phyloP scores from a whole-genome alignment of 495 filamentous ascomycete species.

The Diplogelasinospora grovesii region DNA sequence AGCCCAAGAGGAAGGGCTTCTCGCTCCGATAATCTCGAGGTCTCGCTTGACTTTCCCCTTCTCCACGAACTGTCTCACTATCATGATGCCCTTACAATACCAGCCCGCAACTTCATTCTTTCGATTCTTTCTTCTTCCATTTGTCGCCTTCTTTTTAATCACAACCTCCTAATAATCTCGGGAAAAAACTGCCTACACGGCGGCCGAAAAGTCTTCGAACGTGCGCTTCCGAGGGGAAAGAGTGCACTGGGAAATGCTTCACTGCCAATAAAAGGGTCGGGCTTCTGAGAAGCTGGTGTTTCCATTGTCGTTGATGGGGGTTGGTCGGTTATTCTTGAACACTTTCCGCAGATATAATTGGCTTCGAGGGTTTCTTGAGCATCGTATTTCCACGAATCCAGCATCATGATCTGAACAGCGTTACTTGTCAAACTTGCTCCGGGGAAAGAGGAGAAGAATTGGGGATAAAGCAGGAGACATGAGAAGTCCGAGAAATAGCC shows the following conservation, averaged over 20 bases:
- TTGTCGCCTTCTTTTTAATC: slow-evolving; percentile 46
- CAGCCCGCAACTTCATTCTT: slow-evolving; percentile 40
- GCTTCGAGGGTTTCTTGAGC: slow-evolving; percentile 24
- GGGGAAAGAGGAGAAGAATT: no score
- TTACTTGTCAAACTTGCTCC: no score
- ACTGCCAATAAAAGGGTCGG: slow-evolving; percentile 16
- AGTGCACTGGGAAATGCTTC: slow-evolving; percentile 14
- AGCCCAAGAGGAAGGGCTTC: slow-evolving; percentile 95
- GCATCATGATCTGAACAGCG: slow-evolving; percentile 11
- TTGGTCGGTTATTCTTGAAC: slow-evolving; percentile 32
- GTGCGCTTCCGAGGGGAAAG: slow-evolving; percentile 1
- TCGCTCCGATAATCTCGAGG: slow-evolving; percentile 71
- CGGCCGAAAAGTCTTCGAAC: slow-evolving; percentile 12
- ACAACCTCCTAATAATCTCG: slow-evolving; percentile 38
- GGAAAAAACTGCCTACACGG: slow-evolving; percentile 22
- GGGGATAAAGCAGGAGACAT: no score
- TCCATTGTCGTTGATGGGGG: slow-evolving; percentile 16
- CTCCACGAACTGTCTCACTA: slow-evolving; percentile 40
- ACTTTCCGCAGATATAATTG: slow-evolving; percentile 32
- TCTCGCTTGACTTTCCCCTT: slow-evolving; percentile 13
- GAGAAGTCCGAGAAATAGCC: no score
- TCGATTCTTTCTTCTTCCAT: slow-evolving; percentile 32
- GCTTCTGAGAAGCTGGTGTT: slow-evolving; percentile 20
- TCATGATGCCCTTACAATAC: slow-evolving; percentile 46
- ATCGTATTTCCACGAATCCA: slow-evolving; percentile 11